Conservation (phyloP, 2,329 filamentous ascomycete genomes). For the Aureobasidium subglaciale region DNA sequence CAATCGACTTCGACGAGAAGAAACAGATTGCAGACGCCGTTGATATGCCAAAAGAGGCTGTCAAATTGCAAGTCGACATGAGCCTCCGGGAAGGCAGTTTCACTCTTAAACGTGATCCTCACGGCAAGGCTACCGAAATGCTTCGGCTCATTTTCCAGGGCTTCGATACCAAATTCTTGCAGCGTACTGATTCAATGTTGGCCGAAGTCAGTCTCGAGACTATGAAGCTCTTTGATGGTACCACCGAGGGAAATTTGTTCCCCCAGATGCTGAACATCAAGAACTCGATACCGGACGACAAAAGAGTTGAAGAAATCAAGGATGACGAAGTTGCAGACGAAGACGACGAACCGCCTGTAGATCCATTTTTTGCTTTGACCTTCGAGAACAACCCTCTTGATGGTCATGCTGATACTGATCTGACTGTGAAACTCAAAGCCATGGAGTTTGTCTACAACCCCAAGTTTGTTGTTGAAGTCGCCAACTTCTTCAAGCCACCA, state of each 20-base stretch:
- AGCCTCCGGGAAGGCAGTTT: constrained; percentile 95
- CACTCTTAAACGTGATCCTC: constrained; percentile 78
- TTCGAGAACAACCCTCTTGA: constrained; percentile 95
- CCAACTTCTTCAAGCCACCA: constrained; percentile 92
- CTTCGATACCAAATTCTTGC: constrained; percentile 82
- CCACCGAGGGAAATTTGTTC: constrained; percentile 82
- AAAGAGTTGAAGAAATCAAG: constrained; percentile 42
- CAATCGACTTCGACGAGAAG: constrained; percentile 98
- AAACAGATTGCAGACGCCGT: constrained; percentile 79
- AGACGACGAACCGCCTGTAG: constrained; percentile 47
- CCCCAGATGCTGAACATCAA: constrained; percentile 96
- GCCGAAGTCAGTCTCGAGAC: constrained; percentile 86
- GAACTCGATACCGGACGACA: constrained; percentile 52
- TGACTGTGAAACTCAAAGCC: constrained; percentile 87
- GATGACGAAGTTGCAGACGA: constrained; percentile 39
- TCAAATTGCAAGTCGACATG: constrained; percentile 88
- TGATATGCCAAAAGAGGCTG: constrained; percentile 80
- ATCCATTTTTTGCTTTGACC: constrained; percentile 86
- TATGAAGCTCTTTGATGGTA: constrained; percentile 90
- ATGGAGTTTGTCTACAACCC: constrained; percentile 98
- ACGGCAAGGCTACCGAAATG: constrained; percentile 70
- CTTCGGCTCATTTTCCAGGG: constrained; percentile 89
- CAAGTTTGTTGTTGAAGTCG: constrained; percentile 80
- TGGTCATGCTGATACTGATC: constrained; percentile 79
- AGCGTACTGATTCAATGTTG: constrained; percentile 84